Evolutionary conservation across 495 filamentous ascomycete species (phyloP), one percentile per base, ranked within the genome.

Genomic region (Trichoderma reesei): DNA sequence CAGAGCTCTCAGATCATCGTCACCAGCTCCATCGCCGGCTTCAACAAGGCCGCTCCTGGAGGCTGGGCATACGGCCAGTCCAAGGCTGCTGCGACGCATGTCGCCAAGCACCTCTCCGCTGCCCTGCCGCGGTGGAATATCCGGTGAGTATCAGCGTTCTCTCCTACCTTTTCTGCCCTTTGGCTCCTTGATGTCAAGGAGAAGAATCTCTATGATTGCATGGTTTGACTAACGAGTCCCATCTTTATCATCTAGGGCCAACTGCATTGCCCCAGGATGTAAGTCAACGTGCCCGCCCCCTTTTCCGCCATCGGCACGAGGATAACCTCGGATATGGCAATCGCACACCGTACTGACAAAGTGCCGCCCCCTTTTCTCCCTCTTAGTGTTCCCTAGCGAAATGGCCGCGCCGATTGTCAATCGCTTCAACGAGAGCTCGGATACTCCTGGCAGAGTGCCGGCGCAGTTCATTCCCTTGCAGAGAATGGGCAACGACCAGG

Each of bases 261-360:
- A 90, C 75, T 79, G 81, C n/a, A 79, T 90, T 34, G 83, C 84
- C 9, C 87, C 88, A 37, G 88, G 87, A 20, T 72, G 85, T 87
- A 72, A 79, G 83, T 76, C 2, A 37, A 26, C 26, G 26, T 26
- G 1, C 26, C 26, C 26, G 26, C 48, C 5, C 56, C 14, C 60
- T 39, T 36, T 16, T n/a, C 37, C 16, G 41, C 31, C 31, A 33
- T 56, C 31, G 51, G 51, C 18, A n/a, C 46, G 11, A 56, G 10
- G 20, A 56, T 56, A 34, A 56, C 51, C 51, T 56, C 20, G 51
- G 51, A 56, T 18, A 16, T 60, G 26, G 6, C 31, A 44, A 5
- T 61, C 26, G 11, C 16, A 26, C 26, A 26, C 26, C 26, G 26
- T 26, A 26, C 26, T 26, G 26, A 26, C 26, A 26, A 26, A 26